phyloP scores from a whole-genome alignment of 306 rosid genomes.

The Heteromeles arbutifolia region DNA sequence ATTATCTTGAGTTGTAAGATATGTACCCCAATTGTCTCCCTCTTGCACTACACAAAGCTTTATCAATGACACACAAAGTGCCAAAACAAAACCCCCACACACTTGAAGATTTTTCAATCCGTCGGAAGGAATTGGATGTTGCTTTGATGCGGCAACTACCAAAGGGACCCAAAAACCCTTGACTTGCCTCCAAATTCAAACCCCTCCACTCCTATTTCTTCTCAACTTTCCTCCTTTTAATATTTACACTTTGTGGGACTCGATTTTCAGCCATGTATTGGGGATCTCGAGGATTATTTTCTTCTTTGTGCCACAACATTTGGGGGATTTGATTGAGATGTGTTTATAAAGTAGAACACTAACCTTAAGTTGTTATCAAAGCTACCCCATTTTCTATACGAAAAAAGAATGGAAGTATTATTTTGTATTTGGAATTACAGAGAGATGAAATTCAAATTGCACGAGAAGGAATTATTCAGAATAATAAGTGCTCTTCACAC shows the following conservation, averaged over 20 bases:
- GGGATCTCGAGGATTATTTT: not conserved
- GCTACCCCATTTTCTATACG: not conserved
- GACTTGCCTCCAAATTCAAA: conserved; percentile 17
- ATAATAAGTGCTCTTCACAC: too few species aligned
- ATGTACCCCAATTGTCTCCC: conserved; percentile 28
- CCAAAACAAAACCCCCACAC: conserved; percentile 16
- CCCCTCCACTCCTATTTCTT: not conserved
- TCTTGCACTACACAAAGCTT: conserved; percentile 22
- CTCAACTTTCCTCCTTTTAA: not conserved
- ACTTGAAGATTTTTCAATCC: not conserved
- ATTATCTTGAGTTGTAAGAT: conserved; percentile 20
- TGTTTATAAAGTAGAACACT: not conserved
- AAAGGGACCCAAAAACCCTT: conserved; percentile 3
- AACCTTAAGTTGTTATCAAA: not conserved
- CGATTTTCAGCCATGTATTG: not conserved
- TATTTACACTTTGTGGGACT: not conserved
- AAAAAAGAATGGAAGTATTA: not conserved
- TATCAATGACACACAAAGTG: conserved; percentile 17
- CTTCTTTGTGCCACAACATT: not conserved
- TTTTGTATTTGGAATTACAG: not conserved
- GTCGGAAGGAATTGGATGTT: conserved; percentile 1
- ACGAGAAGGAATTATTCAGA: too few species aligned
- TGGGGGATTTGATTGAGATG: not conserved
- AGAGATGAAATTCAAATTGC: too few species aligned
- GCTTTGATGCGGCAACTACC: not conserved